A percentile compares a stretch with the other conserved stretches of the same genome.
Evolutionary conservation across 2,329 filamentous ascomycete genomes (phyloP).

Genomic region (Dichotomopilus funicola): DNA sequence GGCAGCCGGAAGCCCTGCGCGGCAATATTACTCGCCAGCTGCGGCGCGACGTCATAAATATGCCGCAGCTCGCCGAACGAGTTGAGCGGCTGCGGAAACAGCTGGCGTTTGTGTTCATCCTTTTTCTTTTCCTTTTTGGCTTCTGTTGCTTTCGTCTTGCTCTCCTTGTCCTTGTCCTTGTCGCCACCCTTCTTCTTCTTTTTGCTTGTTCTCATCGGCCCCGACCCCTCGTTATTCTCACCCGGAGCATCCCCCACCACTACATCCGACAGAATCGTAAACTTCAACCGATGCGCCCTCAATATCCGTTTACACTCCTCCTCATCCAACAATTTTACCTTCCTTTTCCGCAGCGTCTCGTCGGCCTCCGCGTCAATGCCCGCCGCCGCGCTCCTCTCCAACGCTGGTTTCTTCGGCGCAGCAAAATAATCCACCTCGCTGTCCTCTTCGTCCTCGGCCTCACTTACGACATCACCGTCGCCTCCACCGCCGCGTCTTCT

Average conservation of each 20-base stretch:
- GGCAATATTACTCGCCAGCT: constrained; percentile 70
- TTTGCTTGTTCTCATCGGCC: constrained; percentile 40
- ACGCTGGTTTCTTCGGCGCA: constrained; percentile 32
- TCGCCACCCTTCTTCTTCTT: constrained; percentile 37
- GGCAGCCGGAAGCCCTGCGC: constrained; percentile 82
- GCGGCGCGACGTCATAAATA: constrained; percentile 65
- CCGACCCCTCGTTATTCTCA: constrained; percentile 37
- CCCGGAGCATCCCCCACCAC: constrained; percentile 30
- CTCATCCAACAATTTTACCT: constrained; percentile 47
- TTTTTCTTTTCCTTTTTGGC: constrained; percentile 39
- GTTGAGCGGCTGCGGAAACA: constrained; percentile 74
- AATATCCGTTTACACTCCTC: constrained; percentile 69
- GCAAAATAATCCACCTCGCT: constrained; percentile 56
- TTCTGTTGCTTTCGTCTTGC: constrained; percentile 36
- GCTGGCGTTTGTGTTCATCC: constrained; percentile 43
- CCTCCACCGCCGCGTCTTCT: constrained; percentile 33
- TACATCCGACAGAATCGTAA: constrained; percentile 61
- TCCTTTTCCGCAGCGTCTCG: constrained; percentile 24
- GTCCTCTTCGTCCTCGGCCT: constrained; percentile 31
- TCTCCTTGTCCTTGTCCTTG: constrained; percentile 39
- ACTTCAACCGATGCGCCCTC: constrained; percentile 75
- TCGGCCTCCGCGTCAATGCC: constrained; percentile 17
- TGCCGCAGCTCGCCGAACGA: constrained; percentile 67
- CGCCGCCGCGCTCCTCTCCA: constrained; percentile 12
- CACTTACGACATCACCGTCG: constrained; percentile 22